Conservation (phyloP, 2,329 filamentous ascomycete species). For the Teratosphaeria destructans region DNA sequence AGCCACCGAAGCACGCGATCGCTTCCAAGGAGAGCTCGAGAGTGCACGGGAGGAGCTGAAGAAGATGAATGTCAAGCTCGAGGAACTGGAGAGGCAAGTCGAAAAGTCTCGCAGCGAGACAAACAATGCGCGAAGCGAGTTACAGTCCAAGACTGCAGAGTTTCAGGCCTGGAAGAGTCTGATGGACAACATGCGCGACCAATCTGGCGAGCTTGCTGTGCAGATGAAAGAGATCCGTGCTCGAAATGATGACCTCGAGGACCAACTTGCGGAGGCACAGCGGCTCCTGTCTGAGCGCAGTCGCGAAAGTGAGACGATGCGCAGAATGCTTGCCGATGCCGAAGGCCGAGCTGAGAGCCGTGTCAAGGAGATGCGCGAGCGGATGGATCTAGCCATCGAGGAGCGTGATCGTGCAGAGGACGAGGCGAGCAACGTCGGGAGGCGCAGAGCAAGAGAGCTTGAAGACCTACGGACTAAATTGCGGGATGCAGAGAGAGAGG, state of each 20-base stretch:
- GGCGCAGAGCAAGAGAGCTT: slow-evolving; percentile 68
- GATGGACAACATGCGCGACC: slow-evolving; percentile 85
- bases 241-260: slow-evolving; percentile 76
- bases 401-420: slow-evolving; percentile 90
- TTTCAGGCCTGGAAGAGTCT: slow-evolving; percentile 76
- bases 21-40: slow-evolving; percentile 57
- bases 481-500: slow-evolving; percentile 69
- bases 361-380: slow-evolving; percentile 77
- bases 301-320: slow-evolving; percentile 90
- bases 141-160: slow-evolving; percentile 73
- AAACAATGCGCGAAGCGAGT: slow-evolving; percentile 61
- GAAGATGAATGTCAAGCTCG: slow-evolving; percentile 46
- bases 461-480: slow-evolving; percentile 75
- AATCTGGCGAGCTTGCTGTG: slow-evolving; percentile 74
- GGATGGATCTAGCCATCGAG: slow-evolving; percentile 83
- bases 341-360: slow-evolving; percentile 72
- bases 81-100: slow-evolving; percentile 65
- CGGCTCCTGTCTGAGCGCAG: slow-evolving; percentile 77
- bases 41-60: slow-evolving; percentile 62
- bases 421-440: slow-evolving; percentile 67
- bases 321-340: slow-evolving; percentile 73
- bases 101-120: slow-evolving; percentile 59
- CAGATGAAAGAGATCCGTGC: slow-evolving; percentile 84
- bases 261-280: slow-evolving; percentile 83
- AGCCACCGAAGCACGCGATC: slow-evolving; percentile 62